A percentile compares a stretch with the other conserved stretches of the same genome.
Evolutionary conservation across 2,329 filamentous ascomycete species (phyloP).

Genomic region (Hypoxylon sp.): DNA sequence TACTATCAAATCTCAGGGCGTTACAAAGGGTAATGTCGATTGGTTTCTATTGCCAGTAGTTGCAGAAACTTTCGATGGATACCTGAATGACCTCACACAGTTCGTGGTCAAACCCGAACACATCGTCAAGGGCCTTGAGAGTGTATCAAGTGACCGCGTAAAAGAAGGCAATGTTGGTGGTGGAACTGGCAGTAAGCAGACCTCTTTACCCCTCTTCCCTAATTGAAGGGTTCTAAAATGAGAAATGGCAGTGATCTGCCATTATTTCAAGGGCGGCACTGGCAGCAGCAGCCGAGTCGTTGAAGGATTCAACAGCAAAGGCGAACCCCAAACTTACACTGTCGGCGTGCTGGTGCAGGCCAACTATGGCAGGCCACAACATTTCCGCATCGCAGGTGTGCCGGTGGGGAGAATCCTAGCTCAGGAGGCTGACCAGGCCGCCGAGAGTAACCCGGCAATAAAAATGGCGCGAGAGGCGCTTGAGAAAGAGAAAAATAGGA

Average conservation of each 20-base stretch:
- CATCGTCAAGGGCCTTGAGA: conserved; percentile 68
- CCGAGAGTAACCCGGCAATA: conserved; percentile 45
- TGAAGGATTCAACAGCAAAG: conserved; percentile 59
- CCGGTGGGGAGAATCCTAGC: conserved; percentile 72
- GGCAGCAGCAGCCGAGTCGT: conserved; percentile 73
- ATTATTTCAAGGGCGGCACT: conserved; percentile 77
- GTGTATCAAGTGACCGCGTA: conserved; percentile 66
- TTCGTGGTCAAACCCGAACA: conserved; percentile 70
- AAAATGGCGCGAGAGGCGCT: conserved; percentile 53
- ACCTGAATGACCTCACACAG: conserved; percentile 69
- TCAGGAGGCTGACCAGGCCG: conserved; percentile 57
- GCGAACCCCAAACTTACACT: conserved; percentile 64
- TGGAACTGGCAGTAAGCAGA: conserved; percentile 67
- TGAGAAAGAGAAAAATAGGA: conserved; percentile 62
- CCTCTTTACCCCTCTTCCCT: not conserved
- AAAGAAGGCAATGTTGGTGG: conserved; percentile 75
- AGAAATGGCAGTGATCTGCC: conserved; percentile 69
- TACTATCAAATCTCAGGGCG: conserved; percentile 62
- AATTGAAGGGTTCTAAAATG: not conserved
- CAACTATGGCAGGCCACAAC: conserved; percentile 73
- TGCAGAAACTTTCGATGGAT: conserved; percentile 75
- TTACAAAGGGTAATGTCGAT: conserved; percentile 62
- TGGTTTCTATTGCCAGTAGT: conserved; percentile 72
- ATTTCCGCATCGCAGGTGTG: conserved; percentile 72
- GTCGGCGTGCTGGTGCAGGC: conserved; percentile 75